Base-by-base conservation (phyloP, 768 basidiomycete species). In the Naganishia kalamii region DNA sequence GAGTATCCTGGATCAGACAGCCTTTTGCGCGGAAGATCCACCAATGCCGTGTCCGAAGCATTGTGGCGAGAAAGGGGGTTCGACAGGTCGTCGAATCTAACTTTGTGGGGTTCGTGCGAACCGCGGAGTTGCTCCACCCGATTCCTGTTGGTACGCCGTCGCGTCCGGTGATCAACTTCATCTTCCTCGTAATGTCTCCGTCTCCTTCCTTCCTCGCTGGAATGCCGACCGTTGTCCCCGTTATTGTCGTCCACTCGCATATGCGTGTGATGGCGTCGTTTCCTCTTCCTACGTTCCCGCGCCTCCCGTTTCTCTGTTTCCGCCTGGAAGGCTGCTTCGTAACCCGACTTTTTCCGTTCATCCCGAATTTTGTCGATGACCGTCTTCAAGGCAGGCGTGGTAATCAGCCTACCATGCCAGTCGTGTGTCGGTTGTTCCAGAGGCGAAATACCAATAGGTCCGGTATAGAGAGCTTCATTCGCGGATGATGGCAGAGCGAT, bases 301-400 rank as follows among this genome's bases (percentile, higher is more conserved):
- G 54, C 54, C 37, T 57, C 54, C 21, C 54, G 54, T 27, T 57
- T 57, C 54, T 57, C 63, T 43, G 44, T 57, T 44, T 64, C 63
- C 12, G 40, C 40, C 19, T 37, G 30, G 32, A 52, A 57, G 6
- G 51, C 49, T 5, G 30, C 63, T 32, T 64, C 63, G 37, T 64
- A 64, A 6, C 73, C 71, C 12, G 68, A 64, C 21, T 65, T 65
- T 2, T 67, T 48, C 25, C 76, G 61, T 5, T 76, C 41, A 7
- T 46, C 47, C 29, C 68, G 61, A 23, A 77, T 72, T 11, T 65
- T 63, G 21, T 72, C 70, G 19, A 75, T 25, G 1, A 77, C 67
- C 3, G 51, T 62, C 11, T 68, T 70, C 43, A 77, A 50, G 4
- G 70, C 67, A 6, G 75, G 72, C 0, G 76, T 75, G 7, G 68